These are phyloP conservation scores for Ceratocystis eucalypticola DNA, from an alignment of 2,329 filamentous ascomycete genomes.

Conservation along the genomic window DNA sequence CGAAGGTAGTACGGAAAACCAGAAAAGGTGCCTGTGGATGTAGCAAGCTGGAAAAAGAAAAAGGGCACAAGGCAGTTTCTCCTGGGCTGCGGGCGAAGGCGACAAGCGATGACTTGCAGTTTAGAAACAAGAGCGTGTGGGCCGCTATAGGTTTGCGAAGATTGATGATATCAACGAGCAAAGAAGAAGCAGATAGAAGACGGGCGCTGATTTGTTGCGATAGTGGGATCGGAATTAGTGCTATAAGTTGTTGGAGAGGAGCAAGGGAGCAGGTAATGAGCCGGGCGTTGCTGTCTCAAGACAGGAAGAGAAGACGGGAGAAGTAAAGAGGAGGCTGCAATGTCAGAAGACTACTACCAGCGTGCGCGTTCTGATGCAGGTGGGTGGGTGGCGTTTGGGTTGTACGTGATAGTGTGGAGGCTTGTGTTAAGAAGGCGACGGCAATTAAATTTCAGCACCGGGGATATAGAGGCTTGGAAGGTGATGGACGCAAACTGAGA, in stretches of 20 bases:
- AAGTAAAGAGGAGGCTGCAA: background rate
- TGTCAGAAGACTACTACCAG: background rate
- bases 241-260: background rate
- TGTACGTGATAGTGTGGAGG: background rate
- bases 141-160: background rate
- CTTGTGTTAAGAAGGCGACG: background rate
- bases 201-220: background rate
- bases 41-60: slow-evolving; percentile 3
- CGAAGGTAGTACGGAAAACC: background rate
- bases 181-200: background rate
- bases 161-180: background rate
- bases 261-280: background rate
- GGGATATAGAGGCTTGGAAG: background rate
- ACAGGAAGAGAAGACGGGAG: background rate
- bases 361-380: background rate
- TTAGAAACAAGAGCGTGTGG: background rate
- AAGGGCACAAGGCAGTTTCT: background rate
- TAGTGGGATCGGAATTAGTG: background rate
- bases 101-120: background rate
- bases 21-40: background rate
- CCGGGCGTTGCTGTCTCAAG: background rate
- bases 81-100: background rate
- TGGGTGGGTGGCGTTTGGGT: background rate
- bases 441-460: background rate
- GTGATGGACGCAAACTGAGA: background rate